Conservation (phyloP, 1,139 yeast species). For the Insectozyma bohioensis region DNA sequence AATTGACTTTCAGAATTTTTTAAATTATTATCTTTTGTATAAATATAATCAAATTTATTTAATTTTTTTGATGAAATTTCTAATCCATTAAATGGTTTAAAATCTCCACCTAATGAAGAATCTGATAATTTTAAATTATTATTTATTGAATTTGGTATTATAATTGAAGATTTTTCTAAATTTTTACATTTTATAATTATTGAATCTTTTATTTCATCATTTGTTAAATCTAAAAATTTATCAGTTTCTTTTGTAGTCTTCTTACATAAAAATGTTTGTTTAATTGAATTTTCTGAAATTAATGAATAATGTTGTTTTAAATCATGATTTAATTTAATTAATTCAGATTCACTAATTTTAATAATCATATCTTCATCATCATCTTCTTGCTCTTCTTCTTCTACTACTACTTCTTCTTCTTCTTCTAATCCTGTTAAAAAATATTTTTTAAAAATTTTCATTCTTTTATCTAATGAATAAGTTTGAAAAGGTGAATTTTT, state of each 20-base stretch:
- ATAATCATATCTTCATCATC: not conserved
- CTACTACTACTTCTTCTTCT: not conserved
- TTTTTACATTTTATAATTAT: constrained; percentile 43
- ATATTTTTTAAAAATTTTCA: constrained; percentile 50
- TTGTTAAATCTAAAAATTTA: constrained; percentile 31
- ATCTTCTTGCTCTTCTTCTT: constrained; percentile 1
- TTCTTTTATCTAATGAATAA: constrained; percentile 49
- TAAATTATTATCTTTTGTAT: constrained; percentile 16
- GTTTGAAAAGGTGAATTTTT: constrained; percentile 44
- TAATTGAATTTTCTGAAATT: constrained; percentile 8
- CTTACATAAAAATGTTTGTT: constrained; percentile 1
- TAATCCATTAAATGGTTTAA: constrained; percentile 47
- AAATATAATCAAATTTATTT: constrained; percentile 45
- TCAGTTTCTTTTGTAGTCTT: not conserved
- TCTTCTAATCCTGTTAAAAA: constrained; percentile 11
- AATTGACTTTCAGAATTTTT: constrained; percentile 1
- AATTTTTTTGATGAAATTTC: constrained; percentile 36
- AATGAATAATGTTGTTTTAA: constrained; percentile 8
- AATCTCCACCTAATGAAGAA: constrained; percentile 52
- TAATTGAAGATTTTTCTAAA: constrained; percentile 27
- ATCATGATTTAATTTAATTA: constrained; percentile 2
- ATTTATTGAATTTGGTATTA: constrained; percentile 47
- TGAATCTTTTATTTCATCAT: constrained; percentile 19
- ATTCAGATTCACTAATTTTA: not conserved
- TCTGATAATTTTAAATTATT: constrained; percentile 34